Base-by-base conservation (phyloP, 2,329 filamentous ascomycete species). In the Nemania serpens region DNA sequence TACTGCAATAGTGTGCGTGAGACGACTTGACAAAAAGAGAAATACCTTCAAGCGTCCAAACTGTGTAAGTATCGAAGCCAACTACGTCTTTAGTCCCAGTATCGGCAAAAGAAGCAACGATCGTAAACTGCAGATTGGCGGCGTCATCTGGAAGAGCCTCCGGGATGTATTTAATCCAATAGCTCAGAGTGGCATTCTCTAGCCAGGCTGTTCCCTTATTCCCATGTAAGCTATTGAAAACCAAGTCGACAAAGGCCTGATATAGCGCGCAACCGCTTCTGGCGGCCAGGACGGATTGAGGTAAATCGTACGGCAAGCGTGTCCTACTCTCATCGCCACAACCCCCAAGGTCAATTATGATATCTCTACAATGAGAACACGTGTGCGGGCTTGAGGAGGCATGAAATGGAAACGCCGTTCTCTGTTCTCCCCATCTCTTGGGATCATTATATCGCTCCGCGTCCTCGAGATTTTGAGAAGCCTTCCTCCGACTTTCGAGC, bases 21-120 rank as follows among this genome's bases (percentile, higher is more conserved):
- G 5, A 12, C 34, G 12, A 7, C 7, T 36, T 20, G 41, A 18
- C 11, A 13, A 39, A 34, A n/a, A 53, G 25, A 12, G 11, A 15
- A 45, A 13, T 59, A 54, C 49, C 42, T 59, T 52, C 49, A 29
- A 47, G 37, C 17, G 56, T 37, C 49, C 49, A 59, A 36, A 54
- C 48, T 2, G 43, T 33, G 3, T 47, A 47, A 9, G 7, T 13
- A 7, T 11, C 11, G n/a, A 5, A 10, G 10, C 5, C 34, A 10
- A 54, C 9, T 22, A 17, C 17, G 12, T 34, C 10, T 18, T 48
- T n/a, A 12, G 34, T n/a, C n/a, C 36, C 36, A 42, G 22, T 29
- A 22, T 13, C 42, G 11, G n/a, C 29, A n/a, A n/a, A n/a, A 25
- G 50, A 41, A 7, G 41, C 34, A 7, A 5, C 5, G 5, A 42